These are phyloP conservation scores for Phytophthora uliginosa DNA, from an alignment of 352 stramenopile genomes.

Conservation along the genomic window DNA sequence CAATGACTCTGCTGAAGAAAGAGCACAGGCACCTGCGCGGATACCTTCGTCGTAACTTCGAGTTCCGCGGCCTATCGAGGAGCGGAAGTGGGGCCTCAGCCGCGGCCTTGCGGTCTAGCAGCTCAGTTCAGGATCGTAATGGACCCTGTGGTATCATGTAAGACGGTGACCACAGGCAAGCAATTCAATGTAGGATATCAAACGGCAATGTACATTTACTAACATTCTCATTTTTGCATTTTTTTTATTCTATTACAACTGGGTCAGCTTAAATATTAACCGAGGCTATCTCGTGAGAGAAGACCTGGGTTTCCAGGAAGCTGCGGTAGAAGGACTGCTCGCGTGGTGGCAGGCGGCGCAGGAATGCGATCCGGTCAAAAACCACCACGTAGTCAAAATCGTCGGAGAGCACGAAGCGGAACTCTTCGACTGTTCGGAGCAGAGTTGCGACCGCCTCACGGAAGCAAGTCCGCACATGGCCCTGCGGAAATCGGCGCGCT, in stretches of 20 bases:
- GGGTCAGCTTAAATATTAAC: constrained; percentile 47
- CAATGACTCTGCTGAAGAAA: constrained; percentile 56
- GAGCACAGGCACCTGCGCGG: constrained; percentile 74
- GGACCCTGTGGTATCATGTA: constrained; percentile 49
- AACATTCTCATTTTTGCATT: constrained; percentile 36
- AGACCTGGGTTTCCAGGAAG: constrained; percentile 90
- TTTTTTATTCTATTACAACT: constrained; percentile 19
- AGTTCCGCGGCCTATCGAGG: constrained; percentile 53
- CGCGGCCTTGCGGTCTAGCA: constrained; percentile 12
- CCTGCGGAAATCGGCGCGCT: constrained; percentile 60
- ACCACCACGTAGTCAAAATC: constrained; percentile 91
- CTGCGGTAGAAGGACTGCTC: constrained; percentile 78
- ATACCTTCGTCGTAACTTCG: constrained; percentile 87
- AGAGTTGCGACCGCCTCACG: constrained; percentile 58
- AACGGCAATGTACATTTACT: constrained; percentile 31
- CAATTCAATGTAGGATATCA: constrained; percentile 36
- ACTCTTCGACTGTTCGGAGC: constrained; percentile 73
- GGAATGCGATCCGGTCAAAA: constrained; percentile 82
- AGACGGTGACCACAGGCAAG: background rate
- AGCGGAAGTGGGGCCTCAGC: constrained; percentile 31
- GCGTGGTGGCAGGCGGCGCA: constrained; percentile 56
- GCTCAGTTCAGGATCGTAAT: constrained; percentile 30
- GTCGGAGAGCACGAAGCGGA: constrained; percentile 87
- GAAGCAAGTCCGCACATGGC: constrained; percentile 71
- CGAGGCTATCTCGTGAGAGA: constrained; percentile 86